Evolutionary conservation across 495 filamentous ascomycete species (phyloP), one percentile per base, ranked within the genome.

Genomic region (Neurospora sp.): DNA sequence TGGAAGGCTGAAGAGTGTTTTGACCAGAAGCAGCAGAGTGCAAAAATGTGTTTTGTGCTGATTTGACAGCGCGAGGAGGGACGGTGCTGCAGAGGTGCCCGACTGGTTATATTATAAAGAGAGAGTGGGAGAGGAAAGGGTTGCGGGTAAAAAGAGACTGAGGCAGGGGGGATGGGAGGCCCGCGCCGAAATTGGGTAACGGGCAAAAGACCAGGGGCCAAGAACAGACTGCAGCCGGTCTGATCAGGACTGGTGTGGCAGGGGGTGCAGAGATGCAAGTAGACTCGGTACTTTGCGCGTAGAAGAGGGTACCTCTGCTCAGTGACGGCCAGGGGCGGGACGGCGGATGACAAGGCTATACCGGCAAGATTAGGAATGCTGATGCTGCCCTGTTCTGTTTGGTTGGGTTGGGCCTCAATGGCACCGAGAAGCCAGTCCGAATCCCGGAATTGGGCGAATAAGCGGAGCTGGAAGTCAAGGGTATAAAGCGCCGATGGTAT

Each of bases 1-100:
- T 42, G 70, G 73, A 74, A 73, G 74, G 69, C 70, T 78, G 71
- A 39, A 48, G 43, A 36, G 39, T 43, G 73, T 39, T 40, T 73
- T 73, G 71, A 76, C 77, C 77, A 76, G 78, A 75, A 78, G 79
- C 79, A 78, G 79, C 70, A 72, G 66, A 72, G 24, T 36, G 73
- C 72, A 75, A 77, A 59, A 75, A 79, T 81, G 79, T 82, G 81
- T 81, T 79, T 75, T 79, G 79, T 79, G 81, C 79, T 82, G 81
- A 82, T 82, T 82, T 81, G 81, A 80, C 79, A 74, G 37, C 69
- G 43, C 54, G 59, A 66, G 72, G 71, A 72, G 73, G 77, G 74
- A 73, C 69, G 70, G 73, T 31, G 76, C 81, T 82, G 79, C 81
- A 81, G 70, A 43, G 70, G 78, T 82, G 81, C 81, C 79, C 78